Evolutionary conservation across 768 basidiomycete species (phyloP), one percentile per base, ranked within the genome.

Genomic region (Pulveroboletus ravenelii): DNA sequence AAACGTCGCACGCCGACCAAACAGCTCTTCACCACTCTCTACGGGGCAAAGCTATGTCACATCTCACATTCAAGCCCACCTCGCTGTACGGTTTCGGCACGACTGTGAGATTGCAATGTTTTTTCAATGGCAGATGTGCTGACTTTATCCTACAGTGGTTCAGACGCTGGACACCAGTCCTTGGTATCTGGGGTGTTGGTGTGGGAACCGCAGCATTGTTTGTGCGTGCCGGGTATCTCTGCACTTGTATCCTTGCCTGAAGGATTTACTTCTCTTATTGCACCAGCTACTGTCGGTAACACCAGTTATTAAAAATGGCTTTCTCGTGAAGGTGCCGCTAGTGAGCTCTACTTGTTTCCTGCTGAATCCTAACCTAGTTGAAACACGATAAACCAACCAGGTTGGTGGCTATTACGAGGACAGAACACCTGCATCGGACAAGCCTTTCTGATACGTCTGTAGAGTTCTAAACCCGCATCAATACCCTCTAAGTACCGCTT

Each of bases 371-470:
- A 34, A 14, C 6, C 45, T 36, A 15, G 29, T 36, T 45, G 13
- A 17, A 45, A 48, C 25, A 51, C 46, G 27, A 34, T 38, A 13
- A 23, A 23, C 20, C 20, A 23, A 56, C 14, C 54, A 93, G 90
- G 53, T 92, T 61, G 79, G 81, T 36, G 68, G 56, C 47, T 89
- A 88, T 70, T 92, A 79, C 64, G 79, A 84, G 64, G 90, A 93
- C 72, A 87, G 80, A 57, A 88, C 78, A 0, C 90, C 88, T 14
- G 81, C 81, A 36, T 86, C 79, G 29, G 90, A 93, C 74, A 90
- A 89, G 64, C 89, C 90, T 5, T 90, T 92, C 74, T 93, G 76
- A 70, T 62, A 12, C 25, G 13, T 17, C 25, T 23, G 7, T 49
- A 45, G 52, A 57, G 14, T 41, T 59, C 45, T 53, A 52, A 47